Conservation (phyloP, 2,329 filamentous ascomycete species). For the Ophiostoma sp. region DNA sequence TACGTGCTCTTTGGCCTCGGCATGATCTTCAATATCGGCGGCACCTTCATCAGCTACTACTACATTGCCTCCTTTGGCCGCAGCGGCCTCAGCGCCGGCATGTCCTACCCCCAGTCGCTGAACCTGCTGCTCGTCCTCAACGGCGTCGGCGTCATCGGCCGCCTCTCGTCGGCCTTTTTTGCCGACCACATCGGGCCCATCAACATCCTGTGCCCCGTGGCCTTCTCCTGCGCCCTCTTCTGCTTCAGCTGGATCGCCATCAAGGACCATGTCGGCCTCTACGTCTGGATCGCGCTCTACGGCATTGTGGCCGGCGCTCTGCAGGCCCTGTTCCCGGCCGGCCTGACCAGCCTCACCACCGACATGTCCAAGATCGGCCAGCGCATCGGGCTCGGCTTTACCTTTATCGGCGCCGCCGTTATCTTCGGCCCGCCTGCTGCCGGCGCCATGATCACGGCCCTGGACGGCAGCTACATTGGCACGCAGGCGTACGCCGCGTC, state of each 20-base stretch:
- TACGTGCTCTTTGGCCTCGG: constrained; percentile 40
- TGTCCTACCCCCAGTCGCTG: constrained; percentile 37
- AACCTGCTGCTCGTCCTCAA: constrained; percentile 51
- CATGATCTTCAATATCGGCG: constrained; percentile 36
- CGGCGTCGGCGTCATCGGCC: constrained; percentile 45
- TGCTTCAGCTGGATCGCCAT: constrained; percentile 46
- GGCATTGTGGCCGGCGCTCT: constrained; percentile 47
- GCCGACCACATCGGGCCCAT: constrained; percentile 49
- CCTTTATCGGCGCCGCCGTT: constrained; percentile 45
- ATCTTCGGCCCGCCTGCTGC: constrained; percentile 52
- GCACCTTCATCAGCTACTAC: constrained; percentile 45
- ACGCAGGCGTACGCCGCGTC: constrained; percentile 48
- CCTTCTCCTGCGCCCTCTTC: constrained; percentile 39
- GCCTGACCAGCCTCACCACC: constrained; percentile 45
- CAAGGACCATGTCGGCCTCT: constrained; percentile 38
- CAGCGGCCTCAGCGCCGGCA: constrained; percentile 13
- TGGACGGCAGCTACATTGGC: constrained; percentile 44
- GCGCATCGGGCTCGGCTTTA: constrained; percentile 54
- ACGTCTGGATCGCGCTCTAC: constrained; percentile 47
- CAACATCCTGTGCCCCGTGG: constrained; percentile 46
- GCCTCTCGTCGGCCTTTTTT: constrained; percentile 43
- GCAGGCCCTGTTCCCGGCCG: constrained; percentile 49
- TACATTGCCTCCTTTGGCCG: constrained; percentile 39
- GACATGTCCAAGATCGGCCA: constrained; percentile 50
- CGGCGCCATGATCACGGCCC: constrained; percentile 45